Evolutionary conservation across 306 rosid species (phyloP).

Genomic region (Medicago lupulina): DNA sequence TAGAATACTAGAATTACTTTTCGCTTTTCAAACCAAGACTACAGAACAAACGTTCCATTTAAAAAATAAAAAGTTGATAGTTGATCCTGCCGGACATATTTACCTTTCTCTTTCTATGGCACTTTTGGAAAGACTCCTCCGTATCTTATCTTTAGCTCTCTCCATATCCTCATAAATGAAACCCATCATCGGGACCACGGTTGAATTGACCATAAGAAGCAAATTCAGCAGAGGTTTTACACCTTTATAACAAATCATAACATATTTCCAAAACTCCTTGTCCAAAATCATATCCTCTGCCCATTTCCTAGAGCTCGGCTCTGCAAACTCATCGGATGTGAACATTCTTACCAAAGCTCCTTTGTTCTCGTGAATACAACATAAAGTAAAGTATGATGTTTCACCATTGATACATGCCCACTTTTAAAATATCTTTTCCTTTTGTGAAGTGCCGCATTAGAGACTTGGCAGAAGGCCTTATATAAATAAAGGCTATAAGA

Average conservation of each 20-base stretch:
- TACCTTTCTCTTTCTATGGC: not conserved
- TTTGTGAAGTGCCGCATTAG: not conserved
- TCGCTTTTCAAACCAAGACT: not conserved
- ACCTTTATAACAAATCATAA: too few species aligned
- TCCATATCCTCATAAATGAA: not conserved
- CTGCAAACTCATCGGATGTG: not conserved
- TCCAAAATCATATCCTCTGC: not conserved
- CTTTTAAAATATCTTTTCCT: not conserved
- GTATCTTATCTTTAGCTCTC: not conserved
- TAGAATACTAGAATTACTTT: not conserved
- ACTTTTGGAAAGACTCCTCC: not conserved
- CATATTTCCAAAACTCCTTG: not conserved
- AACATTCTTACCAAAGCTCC: constrained; percentile 1
- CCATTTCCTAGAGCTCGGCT: not conserved
- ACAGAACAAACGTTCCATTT: not conserved
- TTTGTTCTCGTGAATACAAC: not conserved
- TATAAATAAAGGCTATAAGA: not conserved
- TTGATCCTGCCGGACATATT: not conserved
- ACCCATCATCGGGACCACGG: too few species aligned
- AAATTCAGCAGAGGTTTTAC: too few species aligned
- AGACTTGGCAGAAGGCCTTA: not conserved
- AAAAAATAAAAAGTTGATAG: not conserved
- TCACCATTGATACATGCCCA: not conserved
- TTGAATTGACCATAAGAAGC: too few species aligned
- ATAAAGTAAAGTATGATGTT: not conserved